Percentiles rank a stretch among this genome's conserved stretches.
These are phyloP conservation scores for Nicotiana obtusifolia DNA, from an alignment of 257 asterid species.

Conservation along the genomic window DNA sequence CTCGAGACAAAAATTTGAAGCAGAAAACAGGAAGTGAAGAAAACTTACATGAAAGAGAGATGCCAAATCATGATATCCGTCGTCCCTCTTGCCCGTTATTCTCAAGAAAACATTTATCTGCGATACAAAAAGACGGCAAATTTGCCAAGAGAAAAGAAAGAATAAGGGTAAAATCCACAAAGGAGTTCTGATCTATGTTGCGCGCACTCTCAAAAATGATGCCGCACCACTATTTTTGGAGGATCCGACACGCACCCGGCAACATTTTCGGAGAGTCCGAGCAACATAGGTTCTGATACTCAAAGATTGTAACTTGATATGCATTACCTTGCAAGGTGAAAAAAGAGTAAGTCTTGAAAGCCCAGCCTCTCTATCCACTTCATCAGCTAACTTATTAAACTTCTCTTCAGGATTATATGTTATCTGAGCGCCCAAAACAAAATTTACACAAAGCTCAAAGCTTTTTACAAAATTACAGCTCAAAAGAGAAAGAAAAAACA, in stretches of 20 bases:
- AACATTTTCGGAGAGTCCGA: no score
- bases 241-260: no score
- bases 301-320: conserved; percentile 3
- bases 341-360: conserved; percentile 71
- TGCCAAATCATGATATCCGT: conserved; percentile 83
- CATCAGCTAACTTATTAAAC: conserved; percentile 66
- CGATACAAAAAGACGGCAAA: conserved; percentile 12
- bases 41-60: conserved; percentile 76
- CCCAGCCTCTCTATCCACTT: conserved; percentile 74
- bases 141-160: background rate
- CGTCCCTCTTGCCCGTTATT: conserved; percentile 69
- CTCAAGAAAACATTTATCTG: conserved; percentile 75
- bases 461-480: background rate
- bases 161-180: background rate
- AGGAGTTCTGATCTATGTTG: background rate
- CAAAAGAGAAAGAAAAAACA: background rate
- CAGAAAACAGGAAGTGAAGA: background rate
- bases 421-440: conserved; percentile 32
- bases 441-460: conserved; percentile 2
- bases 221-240: no score
- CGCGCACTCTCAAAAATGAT: no score
- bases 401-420: conserved; percentile 55
- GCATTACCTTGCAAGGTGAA: conserved; percentile 90
- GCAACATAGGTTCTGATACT: background rate
- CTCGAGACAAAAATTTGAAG: background rate